These are phyloP conservation scores for Rutstroemia sp. DNA, from an alignment of 2,329 filamentous ascomycete genomes.

Conservation along the genomic window DNA sequence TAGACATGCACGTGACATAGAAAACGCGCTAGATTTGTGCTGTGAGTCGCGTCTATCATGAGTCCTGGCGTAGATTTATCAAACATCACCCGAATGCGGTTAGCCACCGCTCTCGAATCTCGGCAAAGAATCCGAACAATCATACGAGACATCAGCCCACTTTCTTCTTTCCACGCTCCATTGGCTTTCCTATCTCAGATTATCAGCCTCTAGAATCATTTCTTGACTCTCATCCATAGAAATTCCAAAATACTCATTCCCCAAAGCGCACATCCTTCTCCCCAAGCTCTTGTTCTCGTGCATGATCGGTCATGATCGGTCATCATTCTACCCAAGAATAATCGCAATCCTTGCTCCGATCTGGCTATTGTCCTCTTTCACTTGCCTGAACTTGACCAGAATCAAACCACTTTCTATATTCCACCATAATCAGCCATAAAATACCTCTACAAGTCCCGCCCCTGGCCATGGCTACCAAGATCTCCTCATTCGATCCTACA, in stretches of 20 bases:
- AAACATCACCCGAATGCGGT: too few species aligned
- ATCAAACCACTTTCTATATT: background rate
- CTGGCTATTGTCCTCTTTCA: background rate
- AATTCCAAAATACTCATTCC: background rate
- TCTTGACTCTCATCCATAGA: background rate
- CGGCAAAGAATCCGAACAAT: background rate
- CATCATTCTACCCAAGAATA: background rate
- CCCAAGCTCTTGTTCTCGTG: background rate
- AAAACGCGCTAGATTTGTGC: too few species aligned
- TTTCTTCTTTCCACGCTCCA: background rate
- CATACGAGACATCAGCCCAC: background rate
- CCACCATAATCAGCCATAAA: background rate
- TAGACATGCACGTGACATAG: too few species aligned
- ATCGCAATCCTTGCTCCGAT: background rate
- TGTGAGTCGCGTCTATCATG: too few species aligned
- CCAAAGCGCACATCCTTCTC: background rate
- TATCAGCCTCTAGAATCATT: background rate
- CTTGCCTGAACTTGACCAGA: background rate
- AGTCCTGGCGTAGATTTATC: too few species aligned
- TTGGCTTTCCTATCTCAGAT: background rate
- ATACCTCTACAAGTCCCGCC: background rate
- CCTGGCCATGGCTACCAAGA: slow-evolving; percentile 17
- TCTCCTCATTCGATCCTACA: slow-evolving; percentile 20
- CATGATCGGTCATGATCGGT: background rate
- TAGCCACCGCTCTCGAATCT: too few species aligned